A percentile compares a stretch with the other conserved stretches of the same genome.
Conservation (phyloP, 139 green algal genomes). For the Penium margaritaceum region DNA sequence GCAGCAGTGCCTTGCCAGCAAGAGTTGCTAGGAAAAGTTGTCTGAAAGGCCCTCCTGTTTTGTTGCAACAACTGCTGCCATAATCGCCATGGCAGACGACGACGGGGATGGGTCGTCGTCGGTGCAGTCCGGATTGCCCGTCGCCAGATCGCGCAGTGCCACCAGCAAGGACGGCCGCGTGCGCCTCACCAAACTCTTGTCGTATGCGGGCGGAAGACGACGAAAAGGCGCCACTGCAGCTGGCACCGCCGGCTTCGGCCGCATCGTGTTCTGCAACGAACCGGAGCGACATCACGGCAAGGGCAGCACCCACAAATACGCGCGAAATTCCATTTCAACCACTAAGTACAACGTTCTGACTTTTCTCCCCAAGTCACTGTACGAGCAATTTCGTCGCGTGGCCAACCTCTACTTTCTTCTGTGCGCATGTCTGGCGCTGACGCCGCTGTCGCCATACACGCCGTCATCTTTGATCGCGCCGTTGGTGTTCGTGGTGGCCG, state of each 20-base stretch:
- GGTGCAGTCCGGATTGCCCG: too few relatives aligned
- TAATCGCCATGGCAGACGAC: too few relatives aligned
- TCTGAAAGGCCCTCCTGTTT: too few relatives aligned
- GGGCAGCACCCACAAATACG: not conserved
- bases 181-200: not conserved
- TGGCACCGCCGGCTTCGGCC: not conserved
- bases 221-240: not conserved
- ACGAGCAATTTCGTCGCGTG: slow-evolving; percentile 68
- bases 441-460: slow-evolving; percentile 28
- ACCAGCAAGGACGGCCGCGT: too few relatives aligned
- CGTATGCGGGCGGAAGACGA: not conserved
- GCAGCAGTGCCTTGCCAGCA: too few relatives aligned
- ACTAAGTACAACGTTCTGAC: slow-evolving; percentile 72
- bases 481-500: slow-evolving; percentile 37
- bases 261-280: slow-evolving; percentile 37
- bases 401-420: slow-evolving; percentile 79
- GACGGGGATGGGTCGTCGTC: too few relatives aligned
- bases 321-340: slow-evolving; percentile 60
- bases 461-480: slow-evolving; percentile 22
- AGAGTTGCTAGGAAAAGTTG: too few relatives aligned
- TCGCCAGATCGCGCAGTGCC: too few relatives aligned
- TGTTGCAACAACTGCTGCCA: too few relatives aligned
- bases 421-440: slow-evolving; percentile 30
- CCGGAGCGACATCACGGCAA: slow-evolving; percentile 5
- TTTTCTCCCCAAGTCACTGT: slow-evolving; percentile 70